Conservation (phyloP, 2,329 filamentous ascomycete species). For the Ophiostoma perfectum region DNA sequence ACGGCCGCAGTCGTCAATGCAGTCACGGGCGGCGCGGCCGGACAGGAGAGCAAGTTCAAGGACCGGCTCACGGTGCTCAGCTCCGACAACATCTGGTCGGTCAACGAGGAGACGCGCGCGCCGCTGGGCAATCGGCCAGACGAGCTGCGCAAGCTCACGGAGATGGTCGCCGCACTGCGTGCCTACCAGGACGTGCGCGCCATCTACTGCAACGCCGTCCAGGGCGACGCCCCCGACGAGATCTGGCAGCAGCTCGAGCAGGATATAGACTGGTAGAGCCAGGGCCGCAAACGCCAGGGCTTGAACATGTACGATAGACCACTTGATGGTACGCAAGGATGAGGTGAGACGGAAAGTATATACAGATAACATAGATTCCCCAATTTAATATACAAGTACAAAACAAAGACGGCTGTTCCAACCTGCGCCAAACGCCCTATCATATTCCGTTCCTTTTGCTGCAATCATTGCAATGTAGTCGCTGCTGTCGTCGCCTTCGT, state of each 20-base stretch:
- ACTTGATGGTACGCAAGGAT: background rate
- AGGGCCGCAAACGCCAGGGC: background rate
- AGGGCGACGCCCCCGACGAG: constrained; percentile 48
- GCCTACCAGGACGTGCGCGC: constrained; percentile 70
- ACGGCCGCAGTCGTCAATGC: constrained; percentile 59
- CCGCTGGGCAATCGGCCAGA: constrained; percentile 48
- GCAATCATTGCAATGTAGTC: background rate
- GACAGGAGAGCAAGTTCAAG: constrained; percentile 39
- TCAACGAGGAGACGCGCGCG: constrained; percentile 73
- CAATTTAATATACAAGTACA: background rate
- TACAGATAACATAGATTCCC: background rate
- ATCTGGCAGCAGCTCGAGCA: constrained; percentile 47
- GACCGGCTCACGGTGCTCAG: constrained; percentile 64
- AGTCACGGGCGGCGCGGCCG: constrained; percentile 37
- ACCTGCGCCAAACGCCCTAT: constrained; percentile 6
- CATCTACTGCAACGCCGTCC: constrained; percentile 66
- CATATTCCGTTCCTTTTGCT: background rate
- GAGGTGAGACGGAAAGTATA: background rate
- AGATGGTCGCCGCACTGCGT: constrained; percentile 55
- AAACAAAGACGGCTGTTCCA: background rate
- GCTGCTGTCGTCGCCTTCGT: background rate
- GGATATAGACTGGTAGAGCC: constrained; percentile 42
- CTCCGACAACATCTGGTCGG: constrained; percentile 77
- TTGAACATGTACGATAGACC: background rate
- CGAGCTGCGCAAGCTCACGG: constrained; percentile 51